Percentiles rank a stretch among this genome's conserved stretches.
These are phyloP conservation scores for Vaccinium myrtillus DNA, from an alignment of 148 eudicot species.

Conservation along the genomic window DNA sequence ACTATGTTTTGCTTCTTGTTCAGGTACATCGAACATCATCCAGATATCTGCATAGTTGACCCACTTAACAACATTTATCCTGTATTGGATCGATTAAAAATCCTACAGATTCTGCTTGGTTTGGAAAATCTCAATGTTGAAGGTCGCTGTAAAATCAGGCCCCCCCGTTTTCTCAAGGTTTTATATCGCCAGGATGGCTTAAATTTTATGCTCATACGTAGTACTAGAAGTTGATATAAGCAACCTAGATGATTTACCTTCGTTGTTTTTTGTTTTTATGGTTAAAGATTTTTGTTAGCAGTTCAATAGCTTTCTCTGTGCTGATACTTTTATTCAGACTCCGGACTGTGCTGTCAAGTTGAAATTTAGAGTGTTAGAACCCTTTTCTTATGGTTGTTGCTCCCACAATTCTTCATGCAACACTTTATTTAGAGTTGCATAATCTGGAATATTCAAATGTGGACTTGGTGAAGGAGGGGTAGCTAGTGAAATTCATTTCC, in stretches of 20 bases:
- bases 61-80: slow-evolving; percentile 70
- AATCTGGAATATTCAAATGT: background rate
- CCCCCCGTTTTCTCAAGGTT: slow-evolving; percentile 80
- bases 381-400: background rate
- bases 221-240: slow-evolving; percentile 7
- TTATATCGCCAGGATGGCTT: slow-evolving; percentile 11
- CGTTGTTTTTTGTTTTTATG: too few relatives aligned
- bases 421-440: background rate
- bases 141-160: slow-evolving; percentile 61
- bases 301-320: background rate
- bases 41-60: slow-evolving; percentile 66
- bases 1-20: slow-evolving; percentile 14
- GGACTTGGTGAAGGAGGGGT: background rate
- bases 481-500: background rate
- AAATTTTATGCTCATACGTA: background rate
- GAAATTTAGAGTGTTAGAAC: background rate
- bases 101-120: slow-evolving; percentile 69
- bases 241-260: background rate
- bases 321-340: background rate
- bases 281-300: background rate
- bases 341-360: background rate
- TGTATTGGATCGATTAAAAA: slow-evolving; percentile 74
- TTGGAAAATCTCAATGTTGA: slow-evolving; percentile 48
- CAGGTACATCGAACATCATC: slow-evolving; percentile 60
- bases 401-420: background rate